phyloP scores from a whole-genome alignment of 129 eudicot species.

The Artemisia tridentata region DNA sequence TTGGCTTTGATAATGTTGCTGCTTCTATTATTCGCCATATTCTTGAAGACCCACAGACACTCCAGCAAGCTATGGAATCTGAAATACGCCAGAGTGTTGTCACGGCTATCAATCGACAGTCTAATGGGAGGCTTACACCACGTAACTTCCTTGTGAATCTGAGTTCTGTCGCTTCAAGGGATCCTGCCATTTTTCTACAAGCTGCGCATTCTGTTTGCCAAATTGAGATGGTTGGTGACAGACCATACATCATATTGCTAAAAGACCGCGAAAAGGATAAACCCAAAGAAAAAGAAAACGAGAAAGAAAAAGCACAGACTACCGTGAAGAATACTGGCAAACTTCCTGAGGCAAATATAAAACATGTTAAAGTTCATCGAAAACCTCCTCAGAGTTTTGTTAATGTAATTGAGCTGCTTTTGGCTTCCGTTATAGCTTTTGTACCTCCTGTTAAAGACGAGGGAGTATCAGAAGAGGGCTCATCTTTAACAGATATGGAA shows the following conservation, averaged over 20 bases:
- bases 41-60: conserved; percentile 97
- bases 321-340: conserved; percentile 49
- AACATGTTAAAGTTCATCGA: conserved; percentile 61
- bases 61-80: conserved; percentile 97
- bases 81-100: conserved; percentile 80
- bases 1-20: conserved; percentile 85
- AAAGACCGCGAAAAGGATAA: conserved; percentile 95
- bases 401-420: conserved; percentile 75
- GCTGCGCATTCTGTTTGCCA: conserved; percentile 93
- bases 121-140: conserved; percentile 84
- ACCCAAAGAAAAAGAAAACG: conserved; percentile 50
- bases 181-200: conserved; percentile 78
- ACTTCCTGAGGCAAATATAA: conserved; percentile 53
- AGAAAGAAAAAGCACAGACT: conserved; percentile 56
- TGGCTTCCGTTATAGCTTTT: conserved; percentile 61
- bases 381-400: conserved; percentile 86
- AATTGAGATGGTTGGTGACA: conserved; percentile 90
- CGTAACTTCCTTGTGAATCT: conserved; percentile 70
- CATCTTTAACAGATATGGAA: conserved; percentile 71
- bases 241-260: conserved; percentile 72
- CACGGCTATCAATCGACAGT: conserved; percentile 69
- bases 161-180: conserved; percentile 71
- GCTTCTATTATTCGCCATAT: conserved; percentile 87
- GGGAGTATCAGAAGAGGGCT: conserved; percentile 25
- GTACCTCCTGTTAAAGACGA: conserved; percentile 67